A percentile compares a stretch with the other conserved stretches of the same genome.
phyloP scores from a whole-genome alignment of 1,284 basidiomycete genomes.

The Sporisorium scitamineum region DNA sequence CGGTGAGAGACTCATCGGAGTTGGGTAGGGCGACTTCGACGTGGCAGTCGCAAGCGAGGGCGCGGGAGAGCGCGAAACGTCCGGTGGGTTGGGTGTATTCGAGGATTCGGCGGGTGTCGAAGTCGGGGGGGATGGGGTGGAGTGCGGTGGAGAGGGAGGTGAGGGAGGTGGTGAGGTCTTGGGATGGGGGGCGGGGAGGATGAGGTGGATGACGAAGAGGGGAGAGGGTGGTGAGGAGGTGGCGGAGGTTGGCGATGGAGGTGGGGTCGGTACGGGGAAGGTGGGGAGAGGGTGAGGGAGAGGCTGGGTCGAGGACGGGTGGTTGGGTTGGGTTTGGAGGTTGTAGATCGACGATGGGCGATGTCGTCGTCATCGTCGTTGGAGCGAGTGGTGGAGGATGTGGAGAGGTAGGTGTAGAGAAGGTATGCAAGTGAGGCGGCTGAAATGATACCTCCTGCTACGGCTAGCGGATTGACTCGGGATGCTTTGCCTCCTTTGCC shows the following conservation, averaged over 20 bases:
- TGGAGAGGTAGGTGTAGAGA: constrained; percentile 38
- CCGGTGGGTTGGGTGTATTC: constrained; percentile 35
- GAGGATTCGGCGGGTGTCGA: constrained; percentile 31
- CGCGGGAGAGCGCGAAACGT: constrained; percentile 34
- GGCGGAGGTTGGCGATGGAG: constrained; percentile 17
- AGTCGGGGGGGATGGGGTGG: constrained; percentile 11
- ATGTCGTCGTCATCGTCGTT: constrained; percentile 37
- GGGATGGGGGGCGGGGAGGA: constrained; percentile 19
- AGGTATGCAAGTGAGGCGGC: constrained; percentile 37
- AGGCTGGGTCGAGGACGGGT: constrained; percentile 15
- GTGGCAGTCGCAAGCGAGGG: constrained; percentile 48
- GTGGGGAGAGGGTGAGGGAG: constrained; percentile 31
- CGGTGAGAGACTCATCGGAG: background rate
- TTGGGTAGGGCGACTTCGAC: constrained; percentile 25
- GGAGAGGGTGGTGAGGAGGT: constrained; percentile 22
- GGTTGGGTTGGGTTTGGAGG: background rate
- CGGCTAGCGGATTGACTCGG: constrained; percentile 24
- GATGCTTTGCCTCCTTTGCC: constrained; percentile 7
- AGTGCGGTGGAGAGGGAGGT: background rate
- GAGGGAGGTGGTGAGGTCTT: constrained; percentile 28
- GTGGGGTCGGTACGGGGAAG: constrained; percentile 15
- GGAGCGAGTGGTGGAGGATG: constrained; percentile 1
- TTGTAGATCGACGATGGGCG: constrained; percentile 5
- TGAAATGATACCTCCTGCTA: constrained; percentile 34
- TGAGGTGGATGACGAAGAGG: constrained; percentile 39